Conservation (phyloP, 495 filamentous ascomycete genomes). For the Schizothecium vesticola region DNA sequence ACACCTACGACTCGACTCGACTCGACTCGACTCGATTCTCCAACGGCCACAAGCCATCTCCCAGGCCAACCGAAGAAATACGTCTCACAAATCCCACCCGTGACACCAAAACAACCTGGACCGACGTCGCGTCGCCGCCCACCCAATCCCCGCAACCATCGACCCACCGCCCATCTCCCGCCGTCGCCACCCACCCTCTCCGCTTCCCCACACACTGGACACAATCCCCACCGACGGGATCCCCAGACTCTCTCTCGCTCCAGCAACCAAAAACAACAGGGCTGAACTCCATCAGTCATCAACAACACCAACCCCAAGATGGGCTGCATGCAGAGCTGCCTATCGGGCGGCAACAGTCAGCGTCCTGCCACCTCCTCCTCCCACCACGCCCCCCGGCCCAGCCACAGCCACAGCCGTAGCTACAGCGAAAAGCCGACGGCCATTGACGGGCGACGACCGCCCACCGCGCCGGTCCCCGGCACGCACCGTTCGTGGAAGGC, state of each 20-base stretch:
- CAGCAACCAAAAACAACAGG: background rate
- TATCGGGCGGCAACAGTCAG: background rate
- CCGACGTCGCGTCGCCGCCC: background rate
- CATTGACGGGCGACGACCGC: background rate
- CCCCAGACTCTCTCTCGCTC: background rate
- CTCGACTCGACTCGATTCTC: background rate
- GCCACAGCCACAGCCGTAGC: background rate
- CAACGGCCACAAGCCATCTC: background rate
- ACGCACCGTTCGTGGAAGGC: background rate
- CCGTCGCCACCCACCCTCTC: background rate
- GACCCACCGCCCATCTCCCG: background rate
- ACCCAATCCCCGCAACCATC: background rate
- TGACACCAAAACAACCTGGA: background rate
- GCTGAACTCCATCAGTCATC: background rate
- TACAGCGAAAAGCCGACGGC: background rate
- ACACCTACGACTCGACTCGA: background rate
- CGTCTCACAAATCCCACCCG: background rate
- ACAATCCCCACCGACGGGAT: background rate
- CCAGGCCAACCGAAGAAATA: background rate
- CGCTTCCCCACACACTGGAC: background rate
- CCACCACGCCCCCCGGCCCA: background rate
- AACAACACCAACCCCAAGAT: background rate
- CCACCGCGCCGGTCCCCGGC: background rate
- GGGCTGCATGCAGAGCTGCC: background rate
- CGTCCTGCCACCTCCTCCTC: background rate